These are phyloP conservation scores for Colletotrichum echinochloae DNA, from an alignment of 2,329 filamentous ascomycete species.

Conservation along the genomic window DNA sequence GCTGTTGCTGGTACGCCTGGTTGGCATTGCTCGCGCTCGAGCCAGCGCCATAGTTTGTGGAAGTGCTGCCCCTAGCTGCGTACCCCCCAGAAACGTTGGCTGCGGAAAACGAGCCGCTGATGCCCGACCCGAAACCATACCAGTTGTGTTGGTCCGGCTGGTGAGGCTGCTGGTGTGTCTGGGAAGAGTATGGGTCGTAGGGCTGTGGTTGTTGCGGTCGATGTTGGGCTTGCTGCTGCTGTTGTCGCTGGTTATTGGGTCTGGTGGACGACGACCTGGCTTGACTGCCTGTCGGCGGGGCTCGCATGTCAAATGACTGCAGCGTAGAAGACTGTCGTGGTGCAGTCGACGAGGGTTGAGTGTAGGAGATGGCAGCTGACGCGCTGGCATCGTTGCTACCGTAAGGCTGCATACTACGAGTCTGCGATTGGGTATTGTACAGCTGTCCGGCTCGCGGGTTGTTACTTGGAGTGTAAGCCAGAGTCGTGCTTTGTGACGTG, in stretches of 20 bases:
- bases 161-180: conserved; percentile 24
- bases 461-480: conserved; percentile 35
- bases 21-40: neutral
- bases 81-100: conserved; percentile 25
- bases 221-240: conserved; percentile 7
- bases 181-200: conserved; percentile 17
- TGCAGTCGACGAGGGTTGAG: conserved; percentile 40
- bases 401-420: conserved; percentile 14
- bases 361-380: conserved; percentile 5
- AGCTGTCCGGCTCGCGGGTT: conserved; percentile 42
- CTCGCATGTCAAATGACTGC: conserved; percentile 44
- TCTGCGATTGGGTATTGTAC: conserved; percentile 13
- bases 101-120: conserved; percentile 14
- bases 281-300: conserved; percentile 14
- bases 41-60: conserved; percentile 15
- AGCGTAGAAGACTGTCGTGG: conserved; percentile 45
- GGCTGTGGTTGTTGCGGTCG: conserved; percentile 15
- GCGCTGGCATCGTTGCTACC: neutral
- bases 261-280: neutral
- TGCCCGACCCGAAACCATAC: conserved; percentile 32
- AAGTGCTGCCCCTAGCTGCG: conserved; percentile 5
- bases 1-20: conserved; percentile 36
- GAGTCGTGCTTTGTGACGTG: conserved; percentile 41
- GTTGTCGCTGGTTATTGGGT: conserved; percentile 25
- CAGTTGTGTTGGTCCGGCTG: conserved; percentile 35